Conservation (phyloP, 106 monocot genomes). For the Acorus calamus region DNA sequence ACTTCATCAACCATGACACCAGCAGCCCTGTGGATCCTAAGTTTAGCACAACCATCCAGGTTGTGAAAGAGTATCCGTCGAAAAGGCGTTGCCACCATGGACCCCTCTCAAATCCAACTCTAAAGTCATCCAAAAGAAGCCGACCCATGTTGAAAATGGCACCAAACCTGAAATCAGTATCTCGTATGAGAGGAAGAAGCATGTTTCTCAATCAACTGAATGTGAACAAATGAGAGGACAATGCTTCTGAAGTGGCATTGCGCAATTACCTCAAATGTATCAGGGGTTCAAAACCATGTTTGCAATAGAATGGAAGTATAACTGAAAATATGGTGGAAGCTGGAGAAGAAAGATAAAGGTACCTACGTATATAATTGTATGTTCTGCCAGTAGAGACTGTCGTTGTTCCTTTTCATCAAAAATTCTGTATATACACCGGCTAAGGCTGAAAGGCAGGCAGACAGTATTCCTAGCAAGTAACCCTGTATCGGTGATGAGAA, state of each 20-base stretch:
- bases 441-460: constrained; percentile 97
- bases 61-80: constrained; percentile 71
- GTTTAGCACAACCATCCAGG: constrained; percentile 94
- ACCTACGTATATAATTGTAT: constrained; percentile 83
- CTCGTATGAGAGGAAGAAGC: no score
- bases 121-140: constrained; percentile 70
- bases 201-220: no score
- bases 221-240: no score
- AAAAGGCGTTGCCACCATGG: constrained; percentile 86
- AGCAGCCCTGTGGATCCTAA: constrained; percentile 81
- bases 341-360: constrained; percentile 1
- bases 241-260: no score
- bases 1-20: constrained; percentile 98
- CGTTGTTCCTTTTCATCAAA: constrained; percentile 95
- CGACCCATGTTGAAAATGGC: constrained; percentile 82
- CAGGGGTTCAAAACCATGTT: no score
- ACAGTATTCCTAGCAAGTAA: constrained; percentile 74
- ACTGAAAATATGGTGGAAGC: no score
- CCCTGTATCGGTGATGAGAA: constrained; percentile 89
- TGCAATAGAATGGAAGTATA: no score
- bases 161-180: constrained; percentile 65
- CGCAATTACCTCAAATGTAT: no score
- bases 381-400: constrained; percentile 95
- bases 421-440: constrained; percentile 97
- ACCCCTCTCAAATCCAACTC: constrained; percentile 76